Evolutionary conservation across 768 basidiomycete species (phyloP), one percentile per base, ranked within the genome.

Genomic region (Clathrus columnatus): DNA sequence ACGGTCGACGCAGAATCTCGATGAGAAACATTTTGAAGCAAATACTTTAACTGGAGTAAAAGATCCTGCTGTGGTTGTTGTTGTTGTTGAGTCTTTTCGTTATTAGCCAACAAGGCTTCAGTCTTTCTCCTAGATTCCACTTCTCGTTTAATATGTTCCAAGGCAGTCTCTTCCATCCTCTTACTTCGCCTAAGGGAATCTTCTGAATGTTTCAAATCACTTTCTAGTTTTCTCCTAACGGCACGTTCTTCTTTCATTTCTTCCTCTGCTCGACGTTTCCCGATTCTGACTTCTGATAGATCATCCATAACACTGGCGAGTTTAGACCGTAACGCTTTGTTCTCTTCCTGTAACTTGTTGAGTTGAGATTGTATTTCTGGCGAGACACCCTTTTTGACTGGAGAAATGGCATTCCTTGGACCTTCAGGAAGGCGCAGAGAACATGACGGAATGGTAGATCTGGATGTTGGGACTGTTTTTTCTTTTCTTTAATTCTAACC

Each of bases 221-320:
- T 45, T 44, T 55, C 54, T 7, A 55, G 46, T 46, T 48, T 55
- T 48, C 54, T 47, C 18, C 54, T 21, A 7, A 55, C 28, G 5
- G 54, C 46, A 29, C 54, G n/a, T 27, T 55, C 54, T 55, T 55
- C 54, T 42, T 48, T 46, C 1, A 55, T 45, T 8, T 55, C 54
- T 24, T 55, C 54, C 42, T 55, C 54, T 30, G 54, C 54, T 14
- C 46, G 44, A 26, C 54, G 54, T 32, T 55, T 55, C 24, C 10
- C 45, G 4, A 45, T 45, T 21, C 44, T 44, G n/a, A 30, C 21
- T 16, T 28, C 14, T 7, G 54, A 55, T 7, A 55, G 20, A 55
- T 55, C 54, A 6, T 46, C 46, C 10, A 55, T n/a, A 17, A 48
- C 43, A 18, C 18, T 17, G 30, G 21, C 24, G 20, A 47, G 44